These are phyloP conservation scores for Ruellia speciosa DNA, from an alignment of 305 asterid species.

Conservation along the genomic window DNA sequence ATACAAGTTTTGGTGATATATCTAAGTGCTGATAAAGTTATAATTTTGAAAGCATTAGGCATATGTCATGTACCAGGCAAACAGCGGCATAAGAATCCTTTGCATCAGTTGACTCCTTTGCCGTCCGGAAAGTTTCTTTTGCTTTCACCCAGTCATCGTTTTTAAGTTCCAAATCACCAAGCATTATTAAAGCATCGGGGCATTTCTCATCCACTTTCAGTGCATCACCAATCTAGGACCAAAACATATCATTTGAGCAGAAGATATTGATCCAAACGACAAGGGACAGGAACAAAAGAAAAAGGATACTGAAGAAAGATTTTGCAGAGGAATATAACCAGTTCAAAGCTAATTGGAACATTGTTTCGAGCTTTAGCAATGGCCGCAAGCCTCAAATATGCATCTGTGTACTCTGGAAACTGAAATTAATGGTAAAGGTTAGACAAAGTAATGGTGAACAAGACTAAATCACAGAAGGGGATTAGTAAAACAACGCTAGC, in stretches of 20 bases:
- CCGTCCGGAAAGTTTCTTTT: slow-evolving; percentile 83
- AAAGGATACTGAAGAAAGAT: slow-evolving; percentile 5
- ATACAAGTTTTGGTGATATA: slow-evolving; percentile 8
- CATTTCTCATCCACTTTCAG: slow-evolving; percentile 85
- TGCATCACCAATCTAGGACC: slow-evolving; percentile 71
- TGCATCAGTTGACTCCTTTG: slow-evolving; percentile 72
- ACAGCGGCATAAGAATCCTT: slow-evolving; percentile 92
- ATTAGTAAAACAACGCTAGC: neutral
- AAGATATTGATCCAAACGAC: neutral
- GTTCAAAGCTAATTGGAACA: slow-evolving; percentile 76
- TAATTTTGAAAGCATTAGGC: slow-evolving; percentile 20
- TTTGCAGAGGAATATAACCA: slow-evolving; percentile 45
- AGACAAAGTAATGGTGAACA: slow-evolving; percentile 15
- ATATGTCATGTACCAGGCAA: slow-evolving; percentile 61
- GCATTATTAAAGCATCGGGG: slow-evolving; percentile 87
- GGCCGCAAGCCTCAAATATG: slow-evolving; percentile 92
- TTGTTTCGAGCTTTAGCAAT: slow-evolving; percentile 84
- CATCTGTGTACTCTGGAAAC: slow-evolving; percentile 89
- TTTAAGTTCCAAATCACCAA: slow-evolving; percentile 96
- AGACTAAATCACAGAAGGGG: slow-evolving; percentile 4
- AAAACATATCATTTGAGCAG: slow-evolving; percentile 22
- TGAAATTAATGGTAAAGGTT: slow-evolving; percentile 34
- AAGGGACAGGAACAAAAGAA: slow-evolving; percentile 3
- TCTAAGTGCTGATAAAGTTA: slow-evolving; percentile 7
- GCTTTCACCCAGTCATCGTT: slow-evolving; percentile 99